Base-by-base conservation (phyloP, 2,329 filamentous ascomycete species). In the Colletotrichum sp. region DNA sequence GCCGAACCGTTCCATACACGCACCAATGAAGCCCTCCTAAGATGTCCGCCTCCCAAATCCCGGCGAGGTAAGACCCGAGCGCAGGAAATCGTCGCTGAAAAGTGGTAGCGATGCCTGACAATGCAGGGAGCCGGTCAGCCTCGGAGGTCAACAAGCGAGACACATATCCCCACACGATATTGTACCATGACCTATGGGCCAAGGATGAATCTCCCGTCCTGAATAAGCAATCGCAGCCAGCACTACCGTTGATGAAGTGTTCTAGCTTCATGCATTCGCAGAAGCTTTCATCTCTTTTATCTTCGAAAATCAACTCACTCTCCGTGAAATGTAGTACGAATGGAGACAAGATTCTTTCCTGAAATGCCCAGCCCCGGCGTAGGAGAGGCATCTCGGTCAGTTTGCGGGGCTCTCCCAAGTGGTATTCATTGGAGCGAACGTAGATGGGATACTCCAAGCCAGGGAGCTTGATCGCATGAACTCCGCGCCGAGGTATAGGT, bases 221-320 rank as follows among this genome's bases (percentile, higher is more conserved):
- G 34, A 0, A 8, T 1, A 36, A 16, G 1, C 15, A 5, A 8
- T 16, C 15, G 34, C 15, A 2, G 34, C 1, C 1, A 8, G 1
- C 0, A 8, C 3, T 16, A 8, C 34, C 34, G 0, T 2, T 0
- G 15, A 16, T 39, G 34, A 0, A 5, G 15, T 39, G 34, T 0
- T 16, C 0, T 4, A 16, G 15, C 34, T 16, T 4, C 15, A 3
- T 39, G 0, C 36, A 39, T 39, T 18, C 36, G 0, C 36, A 39
- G 36, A 0, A 39, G 1, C 7, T 18, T 0, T 2, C 1, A 16
- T 2, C 34, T 39, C 4, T 39, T 16, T 16, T 1, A 0, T 16
- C 7, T 16, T 39, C 34, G 7, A 39, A 39, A 8, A 0, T 16
- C 34, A 39, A 3, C 36, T 39, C 36, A 18, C 7, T 18, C 3